Evolutionary conservation across 169 alveolate genomes (phyloP).

Genomic region (Babesia sp.): DNA sequence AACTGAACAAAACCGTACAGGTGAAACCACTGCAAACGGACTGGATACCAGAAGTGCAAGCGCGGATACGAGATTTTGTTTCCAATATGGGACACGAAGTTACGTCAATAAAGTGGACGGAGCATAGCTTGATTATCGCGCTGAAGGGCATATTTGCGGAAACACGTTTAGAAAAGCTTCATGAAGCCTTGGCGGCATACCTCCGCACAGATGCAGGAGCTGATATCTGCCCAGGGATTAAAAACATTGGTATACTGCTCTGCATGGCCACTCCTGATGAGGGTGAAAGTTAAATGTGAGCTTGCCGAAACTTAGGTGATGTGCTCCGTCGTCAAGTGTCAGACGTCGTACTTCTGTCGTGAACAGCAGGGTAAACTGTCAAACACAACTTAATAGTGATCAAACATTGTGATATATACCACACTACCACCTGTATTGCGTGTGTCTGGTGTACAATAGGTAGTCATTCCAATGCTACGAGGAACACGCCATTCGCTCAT

Average conservation of each 20-base stretch:
- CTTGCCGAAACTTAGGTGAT: too few relatives aligned
- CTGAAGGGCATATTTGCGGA: slow-evolving; percentile 31
- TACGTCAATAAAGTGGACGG: slow-evolving; percentile 52
- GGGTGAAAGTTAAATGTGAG: neutral
- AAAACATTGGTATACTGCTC: slow-evolving; percentile 7
- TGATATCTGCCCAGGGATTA: slow-evolving; percentile 1
- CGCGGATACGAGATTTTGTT: slow-evolving; percentile 19
- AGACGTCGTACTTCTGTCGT: too few relatives aligned
- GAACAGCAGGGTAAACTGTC: too few relatives aligned
- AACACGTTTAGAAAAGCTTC: neutral
- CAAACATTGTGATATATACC: too few relatives aligned
- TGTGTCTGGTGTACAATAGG: too few relatives aligned
- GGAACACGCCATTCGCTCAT: too few relatives aligned
- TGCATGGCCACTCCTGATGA: slow-evolving; percentile 18
- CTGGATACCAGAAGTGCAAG: slow-evolving; percentile 50
- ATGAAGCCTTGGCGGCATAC: slow-evolving; percentile 1
- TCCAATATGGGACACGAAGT: slow-evolving; percentile 8
- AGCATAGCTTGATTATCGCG: slow-evolving; percentile 14
- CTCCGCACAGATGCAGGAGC: slow-evolving; percentile 7
- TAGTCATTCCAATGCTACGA: too few relatives aligned
- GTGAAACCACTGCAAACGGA: slow-evolving; percentile 41
- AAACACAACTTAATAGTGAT: too few relatives aligned
- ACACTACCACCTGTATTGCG: too few relatives aligned
- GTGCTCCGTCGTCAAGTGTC: too few relatives aligned
- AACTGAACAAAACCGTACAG: slow-evolving; percentile 24